Conservation (phyloP, 83 land plant species). For the Larix sibirica region DNA sequence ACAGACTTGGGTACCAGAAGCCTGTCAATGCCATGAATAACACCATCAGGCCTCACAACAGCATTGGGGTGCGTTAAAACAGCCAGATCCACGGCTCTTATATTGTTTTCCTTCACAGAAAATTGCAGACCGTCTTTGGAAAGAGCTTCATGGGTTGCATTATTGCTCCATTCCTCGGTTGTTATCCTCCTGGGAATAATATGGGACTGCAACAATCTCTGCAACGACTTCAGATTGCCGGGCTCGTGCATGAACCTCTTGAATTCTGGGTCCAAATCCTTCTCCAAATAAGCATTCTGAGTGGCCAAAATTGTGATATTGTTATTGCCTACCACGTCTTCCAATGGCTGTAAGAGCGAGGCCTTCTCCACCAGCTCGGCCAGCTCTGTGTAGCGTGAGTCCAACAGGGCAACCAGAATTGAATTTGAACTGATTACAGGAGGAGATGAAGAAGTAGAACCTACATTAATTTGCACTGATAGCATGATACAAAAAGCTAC, state of each 20-base stretch:
- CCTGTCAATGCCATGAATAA: constrained; percentile 87
- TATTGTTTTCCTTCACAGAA: not conserved
- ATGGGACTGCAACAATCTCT: constrained; percentile 51
- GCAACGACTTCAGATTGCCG: constrained; percentile 41
- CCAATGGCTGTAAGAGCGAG: constrained; percentile 66
- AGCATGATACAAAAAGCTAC: no score
- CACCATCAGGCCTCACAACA: constrained; percentile 72
- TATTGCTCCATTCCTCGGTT: constrained; percentile 47
- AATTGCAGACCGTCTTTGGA: constrained; percentile 16
- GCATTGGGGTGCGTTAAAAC: constrained; percentile 62
- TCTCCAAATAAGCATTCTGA: constrained; percentile 66
- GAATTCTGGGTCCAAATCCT: constrained; percentile 75
- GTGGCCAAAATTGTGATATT: constrained; percentile 89
- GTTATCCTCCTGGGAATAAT: constrained; percentile 47
- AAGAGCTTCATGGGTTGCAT: constrained; percentile 20
- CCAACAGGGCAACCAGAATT: constrained; percentile 79
- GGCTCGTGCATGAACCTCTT: constrained; percentile 77
- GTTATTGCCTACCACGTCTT: constrained; percentile 52
- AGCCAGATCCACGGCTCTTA: constrained; percentile 37
- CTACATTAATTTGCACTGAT: no score
- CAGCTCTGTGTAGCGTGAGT: constrained; percentile 89
- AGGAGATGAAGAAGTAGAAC: no score
- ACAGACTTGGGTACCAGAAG: constrained; percentile 76
- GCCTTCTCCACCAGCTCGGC: constrained; percentile 88
- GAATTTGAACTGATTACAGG: constrained; percentile 55